Evolutionary conservation across 2,329 filamentous ascomycete genomes (phyloP).

Genomic region (Alternaria ethzedia): DNA sequence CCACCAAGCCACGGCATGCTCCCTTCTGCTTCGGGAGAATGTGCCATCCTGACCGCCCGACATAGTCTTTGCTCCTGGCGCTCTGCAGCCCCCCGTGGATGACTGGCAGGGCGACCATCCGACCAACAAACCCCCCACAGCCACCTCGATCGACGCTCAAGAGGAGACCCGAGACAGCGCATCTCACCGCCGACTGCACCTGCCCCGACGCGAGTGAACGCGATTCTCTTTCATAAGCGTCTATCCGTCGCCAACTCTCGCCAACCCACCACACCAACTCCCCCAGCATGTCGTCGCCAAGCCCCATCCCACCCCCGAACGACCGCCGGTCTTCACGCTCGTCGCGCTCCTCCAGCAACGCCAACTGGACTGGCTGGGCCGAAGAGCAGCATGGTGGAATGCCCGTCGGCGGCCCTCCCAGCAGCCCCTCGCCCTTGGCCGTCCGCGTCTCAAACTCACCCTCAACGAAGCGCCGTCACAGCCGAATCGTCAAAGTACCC

Average conservation of each 20-base stretch:
- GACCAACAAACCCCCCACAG: not conserved
- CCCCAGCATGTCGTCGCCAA: conserved; percentile 42
- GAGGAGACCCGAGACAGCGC: conserved; percentile 6
- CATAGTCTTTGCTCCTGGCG: conserved; percentile 21
- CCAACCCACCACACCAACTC: not conserved
- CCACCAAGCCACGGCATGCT: conserved; percentile 21
- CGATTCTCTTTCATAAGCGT: not conserved
- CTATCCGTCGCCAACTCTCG: not conserved
- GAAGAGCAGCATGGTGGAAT: conserved; percentile 23
- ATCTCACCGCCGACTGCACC: conserved; percentile 5
- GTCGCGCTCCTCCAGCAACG: conserved; percentile 43
- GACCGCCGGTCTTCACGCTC: conserved; percentile 44
- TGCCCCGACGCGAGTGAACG: not conserved
- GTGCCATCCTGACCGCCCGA: conserved; percentile 25
- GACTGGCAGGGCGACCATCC: conserved; percentile 12
- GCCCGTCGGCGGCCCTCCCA: conserved; percentile 48
- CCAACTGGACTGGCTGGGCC: conserved; percentile 30
- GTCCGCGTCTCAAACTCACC: conserved; percentile 48
- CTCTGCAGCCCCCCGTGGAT: conserved; percentile 12
- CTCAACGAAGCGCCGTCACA: conserved; percentile 45
- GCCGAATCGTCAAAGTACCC: conserved; percentile 39
- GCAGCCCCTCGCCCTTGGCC: conserved; percentile 47
- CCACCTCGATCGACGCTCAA: conserved; percentile 3
- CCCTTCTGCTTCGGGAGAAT: conserved; percentile 18
- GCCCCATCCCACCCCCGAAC: conserved; percentile 45